Evolutionary conservation across 2,329 filamentous ascomycete species (phyloP).

Genomic region (Incumbomyces delicatus): DNA sequence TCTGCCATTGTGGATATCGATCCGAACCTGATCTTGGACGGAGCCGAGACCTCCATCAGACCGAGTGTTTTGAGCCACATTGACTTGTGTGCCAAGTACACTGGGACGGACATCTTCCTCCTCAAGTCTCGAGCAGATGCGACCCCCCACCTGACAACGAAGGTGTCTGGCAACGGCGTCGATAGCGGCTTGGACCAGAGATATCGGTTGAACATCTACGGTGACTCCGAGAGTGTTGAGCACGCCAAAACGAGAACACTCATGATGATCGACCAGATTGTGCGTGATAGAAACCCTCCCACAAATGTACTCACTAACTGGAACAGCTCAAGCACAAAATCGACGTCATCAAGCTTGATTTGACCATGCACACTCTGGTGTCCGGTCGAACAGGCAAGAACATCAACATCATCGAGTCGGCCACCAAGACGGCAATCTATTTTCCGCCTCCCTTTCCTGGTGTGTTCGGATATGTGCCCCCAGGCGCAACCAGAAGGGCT

Average conservation of each 20-base stretch:
- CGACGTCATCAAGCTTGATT: slow-evolving; percentile 70
- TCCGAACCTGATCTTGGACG: slow-evolving; percentile 78
- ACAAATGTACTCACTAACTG: neutral
- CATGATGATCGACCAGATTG: slow-evolving; percentile 94
- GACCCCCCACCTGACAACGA: slow-evolving; percentile 45
- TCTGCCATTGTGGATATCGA: slow-evolving; percentile 92
- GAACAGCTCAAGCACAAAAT: slow-evolving; percentile 48
- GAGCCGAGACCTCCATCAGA: slow-evolving; percentile 56
- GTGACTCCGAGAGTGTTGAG: slow-evolving; percentile 88
- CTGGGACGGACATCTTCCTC: slow-evolving; percentile 92
- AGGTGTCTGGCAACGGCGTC: slow-evolving; percentile 58
- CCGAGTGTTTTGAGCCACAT: slow-evolving; percentile 71
- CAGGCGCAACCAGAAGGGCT: slow-evolving; percentile 68
- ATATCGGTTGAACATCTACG: slow-evolving; percentile 87
- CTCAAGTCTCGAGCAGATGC: slow-evolving; percentile 75
- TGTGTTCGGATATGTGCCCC: slow-evolving; percentile 81
- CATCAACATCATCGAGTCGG: slow-evolving; percentile 94
- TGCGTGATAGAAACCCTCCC: slow-evolving; percentile 34
- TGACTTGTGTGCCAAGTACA: slow-evolving; percentile 76
- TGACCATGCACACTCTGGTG: slow-evolving; percentile 81
- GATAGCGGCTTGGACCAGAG: slow-evolving; percentile 77
- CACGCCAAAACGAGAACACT: slow-evolving; percentile 93
- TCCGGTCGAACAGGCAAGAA: slow-evolving; percentile 93
- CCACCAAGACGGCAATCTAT: slow-evolving; percentile 93
- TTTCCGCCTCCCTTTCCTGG: slow-evolving; percentile 90